A percentile compares a stretch with the other conserved stretches of the same genome.
phyloP scores from a whole-genome alignment of 257 asterid genomes.

The Paraleonurus japonicus region DNA sequence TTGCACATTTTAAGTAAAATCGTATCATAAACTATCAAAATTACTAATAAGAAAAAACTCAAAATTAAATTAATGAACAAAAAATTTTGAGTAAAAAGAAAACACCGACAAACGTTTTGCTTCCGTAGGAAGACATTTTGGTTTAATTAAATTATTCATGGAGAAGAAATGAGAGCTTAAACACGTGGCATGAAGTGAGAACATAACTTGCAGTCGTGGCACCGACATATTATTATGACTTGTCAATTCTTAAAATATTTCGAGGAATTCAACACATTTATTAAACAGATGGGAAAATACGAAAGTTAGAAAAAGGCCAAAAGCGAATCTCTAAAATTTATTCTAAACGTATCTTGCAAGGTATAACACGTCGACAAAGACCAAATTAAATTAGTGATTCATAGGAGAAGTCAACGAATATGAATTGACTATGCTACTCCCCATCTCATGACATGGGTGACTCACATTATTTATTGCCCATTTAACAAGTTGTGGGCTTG shows the following conservation, averaged over 20 bases:
- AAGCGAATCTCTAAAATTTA: not conserved
- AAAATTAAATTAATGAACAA: not conserved
- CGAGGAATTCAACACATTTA: not conserved
- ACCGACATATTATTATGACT: slow-evolving; percentile 26
- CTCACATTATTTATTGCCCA: not conserved
- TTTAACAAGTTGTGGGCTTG: too few species aligned
- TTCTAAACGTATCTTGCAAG: not conserved
- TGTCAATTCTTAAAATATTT: not conserved
- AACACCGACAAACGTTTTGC: slow-evolving; percentile 14
- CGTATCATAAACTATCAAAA: not conserved
- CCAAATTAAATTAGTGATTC: not conserved
- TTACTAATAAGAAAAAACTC: not conserved
- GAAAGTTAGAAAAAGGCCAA: not conserved
- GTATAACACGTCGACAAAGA: slow-evolving; percentile 6
- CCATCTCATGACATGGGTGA: not conserved
- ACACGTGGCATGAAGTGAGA: not conserved
- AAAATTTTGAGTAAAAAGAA: too few species aligned
- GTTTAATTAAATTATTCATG: not conserved
- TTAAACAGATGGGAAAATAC: not conserved
- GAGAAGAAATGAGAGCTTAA: not conserved
- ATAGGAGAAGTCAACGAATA: not conserved
- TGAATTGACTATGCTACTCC: not conserved
- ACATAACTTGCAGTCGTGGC: not conserved
- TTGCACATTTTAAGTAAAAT: not conserved
- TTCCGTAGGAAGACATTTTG: not conserved